Percentiles rank a stretch among this genome's conserved stretches.
phyloP scores from a whole-genome alignment of 1,284 basidiomycete species.

The Ceratobasidium sp. region DNA sequence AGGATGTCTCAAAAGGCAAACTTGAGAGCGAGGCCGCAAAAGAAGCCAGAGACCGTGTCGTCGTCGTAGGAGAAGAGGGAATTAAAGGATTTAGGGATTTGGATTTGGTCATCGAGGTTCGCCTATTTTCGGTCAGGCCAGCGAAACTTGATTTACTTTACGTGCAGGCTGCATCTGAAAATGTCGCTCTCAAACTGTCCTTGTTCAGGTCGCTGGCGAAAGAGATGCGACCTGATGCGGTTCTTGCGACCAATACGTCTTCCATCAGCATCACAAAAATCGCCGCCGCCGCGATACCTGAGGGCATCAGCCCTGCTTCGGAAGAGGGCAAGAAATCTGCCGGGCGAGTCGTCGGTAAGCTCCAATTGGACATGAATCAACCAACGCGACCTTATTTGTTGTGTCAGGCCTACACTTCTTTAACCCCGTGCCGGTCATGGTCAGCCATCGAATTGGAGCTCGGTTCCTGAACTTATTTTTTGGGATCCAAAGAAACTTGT shows the following conservation, averaged over 20 bases:
- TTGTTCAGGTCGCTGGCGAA: constrained; percentile 81
- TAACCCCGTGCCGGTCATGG: constrained; percentile 96
- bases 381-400: constrained; percentile 39
- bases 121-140: constrained; percentile 48
- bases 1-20: constrained; percentile 87
- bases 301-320: constrained; percentile 66
- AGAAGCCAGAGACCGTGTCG: constrained; percentile 74
- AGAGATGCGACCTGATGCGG: constrained; percentile 75
- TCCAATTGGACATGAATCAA: constrained; percentile 31
- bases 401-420: constrained; percentile 88
- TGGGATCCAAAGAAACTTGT: constrained; percentile 76
- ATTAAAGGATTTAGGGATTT: constrained; percentile 73
- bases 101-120: constrained; percentile 90
- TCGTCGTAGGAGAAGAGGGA: constrained; percentile 63
- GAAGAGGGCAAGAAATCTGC: constrained; percentile 71
- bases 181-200: constrained; percentile 79
- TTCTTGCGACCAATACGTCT: constrained; percentile 93
- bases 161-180: constrained; percentile 87
- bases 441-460: constrained; percentile 54
- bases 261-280: constrained; percentile 96
- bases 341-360: constrained; percentile 76
- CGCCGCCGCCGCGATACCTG: constrained; percentile 77
- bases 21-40: constrained; percentile 75
- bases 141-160: neutral
- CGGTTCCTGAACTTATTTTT: constrained; percentile 37